Percentiles rank a stretch among this genome's conserved stretches.
Conservation (phyloP, 2,329 filamentous ascomycete genomes). For the Xylariaceae sp. region DNA sequence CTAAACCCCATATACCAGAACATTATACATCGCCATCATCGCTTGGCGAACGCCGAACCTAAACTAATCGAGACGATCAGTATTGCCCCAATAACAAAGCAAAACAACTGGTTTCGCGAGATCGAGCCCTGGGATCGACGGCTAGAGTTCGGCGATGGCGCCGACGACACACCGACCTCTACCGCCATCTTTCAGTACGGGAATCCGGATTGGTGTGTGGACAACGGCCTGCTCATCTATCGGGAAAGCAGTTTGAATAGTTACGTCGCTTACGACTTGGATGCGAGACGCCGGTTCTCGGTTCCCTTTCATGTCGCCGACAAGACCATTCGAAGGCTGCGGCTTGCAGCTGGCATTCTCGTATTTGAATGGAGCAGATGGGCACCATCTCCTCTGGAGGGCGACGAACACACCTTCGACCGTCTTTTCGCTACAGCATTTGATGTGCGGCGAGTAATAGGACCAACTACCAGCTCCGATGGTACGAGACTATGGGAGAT, state of each 20-base stretch:
- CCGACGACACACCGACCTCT: conserved; percentile 31
- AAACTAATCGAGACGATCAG: conserved; percentile 43
- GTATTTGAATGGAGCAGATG: conserved; percentile 60
- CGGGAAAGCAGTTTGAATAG: conserved; percentile 32
- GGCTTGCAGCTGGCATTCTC: conserved; percentile 52
- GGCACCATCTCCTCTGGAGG: conserved; percentile 47
- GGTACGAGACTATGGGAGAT: conserved; percentile 39
- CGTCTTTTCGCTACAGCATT: conserved; percentile 59
- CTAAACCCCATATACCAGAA: conserved; percentile 45
- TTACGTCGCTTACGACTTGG: conserved; percentile 50
- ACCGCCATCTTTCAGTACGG: conserved; percentile 42
- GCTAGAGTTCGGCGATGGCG: conserved; percentile 33
- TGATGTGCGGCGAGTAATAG: conserved; percentile 38
- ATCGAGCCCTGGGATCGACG: conserved; percentile 45
- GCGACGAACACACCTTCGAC: conserved; percentile 48
- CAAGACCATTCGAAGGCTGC: conserved; percentile 51
- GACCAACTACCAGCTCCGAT: conserved; percentile 7
- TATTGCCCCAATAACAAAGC: conserved; percentile 35
- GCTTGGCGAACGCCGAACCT: conserved; percentile 47
- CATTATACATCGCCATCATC: conserved; percentile 52
- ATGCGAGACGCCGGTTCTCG: conserved; percentile 37
- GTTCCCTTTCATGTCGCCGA: conserved; percentile 49
- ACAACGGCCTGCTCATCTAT: conserved; percentile 55
- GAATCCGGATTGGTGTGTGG: conserved; percentile 49
- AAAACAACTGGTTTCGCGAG: conserved; percentile 27